Evolutionary conservation across 768 basidiomycete species (phyloP), one percentile per base, ranked within the genome.

Genomic region (Kwoniella bestiolae): DNA sequence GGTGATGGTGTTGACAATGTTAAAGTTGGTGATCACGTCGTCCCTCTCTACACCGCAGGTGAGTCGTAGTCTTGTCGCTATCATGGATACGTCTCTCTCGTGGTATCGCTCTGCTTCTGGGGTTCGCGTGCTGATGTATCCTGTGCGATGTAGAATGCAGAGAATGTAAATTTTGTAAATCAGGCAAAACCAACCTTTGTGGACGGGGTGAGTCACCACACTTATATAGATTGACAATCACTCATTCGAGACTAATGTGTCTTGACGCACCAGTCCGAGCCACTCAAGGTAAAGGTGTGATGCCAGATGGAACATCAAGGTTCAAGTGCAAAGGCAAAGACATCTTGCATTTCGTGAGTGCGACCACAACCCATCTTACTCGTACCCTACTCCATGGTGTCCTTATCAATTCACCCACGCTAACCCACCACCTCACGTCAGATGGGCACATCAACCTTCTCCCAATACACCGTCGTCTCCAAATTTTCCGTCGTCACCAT

Each of bases 381-480:
- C 18, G 18, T 41, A 41, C 38, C 38, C 50, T 47, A 18, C 38
- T 1, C 45, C 25, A 26, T 14, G 57, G 16, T 9, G 8, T 59
- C 5, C 49, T 41, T 16, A 41, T 14, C 38, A 41, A 23, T 11
- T 25, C 47, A 16, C 6, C 16, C 11, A 49, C 12, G 3, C 16
- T 21, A 18, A 23, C 26, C 47, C 14, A 28, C 26, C 47, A n/a
- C n/a, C n/a, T n/a, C n/a, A n/a, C 21, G 21, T 49, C 56, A 96
- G 94, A 99, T 98, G 96, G 96, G 96, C 46, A 92, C 90, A 28
- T 98, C 95, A 32, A 95, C 96, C 2, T 99, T 99, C 84, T 96
- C 95, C n/a, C 94, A 98, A 80, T 99, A 98, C 84, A 96, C 96
- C 7, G 96, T 99, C 65, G 93, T 99, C 2, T 91, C 93, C 50